Evolutionary conservation across 495 filamentous ascomycete genomes (phyloP).

Genomic region (Stereocaulon alpinum): DNA sequence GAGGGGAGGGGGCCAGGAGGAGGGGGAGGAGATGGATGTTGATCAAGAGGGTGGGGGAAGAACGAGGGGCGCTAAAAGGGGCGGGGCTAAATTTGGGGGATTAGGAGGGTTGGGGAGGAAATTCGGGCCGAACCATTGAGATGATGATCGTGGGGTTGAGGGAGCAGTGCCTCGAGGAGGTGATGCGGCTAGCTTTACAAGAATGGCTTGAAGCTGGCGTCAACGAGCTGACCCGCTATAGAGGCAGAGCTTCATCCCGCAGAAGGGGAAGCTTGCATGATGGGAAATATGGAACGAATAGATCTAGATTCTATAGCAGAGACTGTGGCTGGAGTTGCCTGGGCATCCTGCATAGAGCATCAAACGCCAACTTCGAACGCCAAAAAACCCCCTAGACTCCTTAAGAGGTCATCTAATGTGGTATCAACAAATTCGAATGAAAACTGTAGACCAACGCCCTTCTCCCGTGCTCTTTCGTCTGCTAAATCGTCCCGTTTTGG

Average conservation of each 20-base stretch:
- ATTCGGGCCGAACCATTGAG: conserved; percentile 21
- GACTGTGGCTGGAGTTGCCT: no score
- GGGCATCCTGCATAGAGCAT: no score
- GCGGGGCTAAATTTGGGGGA: conserved; percentile 13
- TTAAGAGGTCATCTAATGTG: neutral
- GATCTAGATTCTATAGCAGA: no score
- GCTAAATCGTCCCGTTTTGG: neutral
- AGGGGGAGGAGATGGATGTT: conserved; percentile 42
- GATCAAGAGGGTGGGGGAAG: conserved; percentile 39
- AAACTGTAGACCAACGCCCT: neutral
- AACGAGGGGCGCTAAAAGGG: conserved; percentile 24
- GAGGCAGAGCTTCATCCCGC: no score
- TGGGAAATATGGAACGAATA: no score
- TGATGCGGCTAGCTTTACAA: no score
- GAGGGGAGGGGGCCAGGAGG: conserved; percentile 24
- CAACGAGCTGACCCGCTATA: no score
- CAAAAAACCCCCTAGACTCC: no score
- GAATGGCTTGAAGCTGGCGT: no score
- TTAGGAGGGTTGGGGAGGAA: conserved; percentile 15
- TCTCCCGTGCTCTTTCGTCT: neutral
- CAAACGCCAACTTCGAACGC: no score
- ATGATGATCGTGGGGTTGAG: neutral
- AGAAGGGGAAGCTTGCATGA: no score
- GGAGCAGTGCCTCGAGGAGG: neutral
- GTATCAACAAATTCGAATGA: neutral